phyloP scores from a whole-genome alignment of 1,284 basidiomycete species.

The Irpex sp. region DNA sequence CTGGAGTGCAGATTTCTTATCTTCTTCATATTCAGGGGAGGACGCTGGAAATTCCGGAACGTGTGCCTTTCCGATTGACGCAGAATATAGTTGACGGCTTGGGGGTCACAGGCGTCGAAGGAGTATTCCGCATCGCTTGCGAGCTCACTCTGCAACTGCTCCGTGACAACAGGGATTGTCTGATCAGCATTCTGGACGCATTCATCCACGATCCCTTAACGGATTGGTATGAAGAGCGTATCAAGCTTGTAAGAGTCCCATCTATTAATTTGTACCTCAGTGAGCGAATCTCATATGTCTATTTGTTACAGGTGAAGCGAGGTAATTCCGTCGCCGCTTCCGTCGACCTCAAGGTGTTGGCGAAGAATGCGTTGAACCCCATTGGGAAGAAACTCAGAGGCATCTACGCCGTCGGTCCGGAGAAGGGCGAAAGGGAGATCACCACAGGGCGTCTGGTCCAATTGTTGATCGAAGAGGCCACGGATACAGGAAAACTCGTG shows the following conservation, averaged over 20 bases:
- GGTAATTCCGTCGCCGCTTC: slow-evolving; percentile 39
- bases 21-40: slow-evolving; percentile 55
- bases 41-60: slow-evolving; percentile 85
- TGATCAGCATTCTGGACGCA: slow-evolving; percentile 96
- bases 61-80: slow-evolving; percentile 93
- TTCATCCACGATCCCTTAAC: slow-evolving; percentile 97
- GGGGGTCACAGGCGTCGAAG: slow-evolving; percentile 93
- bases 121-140: slow-evolving; percentile 88
- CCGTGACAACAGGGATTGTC: slow-evolving; percentile 86
- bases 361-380: slow-evolving; percentile 69
- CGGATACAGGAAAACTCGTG: slow-evolving; percentile 69
- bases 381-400: slow-evolving; percentile 86
- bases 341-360: slow-evolving; percentile 56
- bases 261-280: neutral
- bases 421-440: slow-evolving; percentile 55
- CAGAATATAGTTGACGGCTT: slow-evolving; percentile 93
- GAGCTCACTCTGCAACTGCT: slow-evolving; percentile 90
- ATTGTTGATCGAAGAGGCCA: slow-evolving; percentile 84
- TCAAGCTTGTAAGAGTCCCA: slow-evolving; percentile 41
- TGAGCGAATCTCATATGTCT: too few relatives aligned
- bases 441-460: slow-evolving; percentile 87
- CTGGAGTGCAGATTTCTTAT: neutral
- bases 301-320: neutral
- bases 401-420: slow-evolving; percentile 51
- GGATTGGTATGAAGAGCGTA: slow-evolving; percentile 86